Base-by-base conservation (phyloP, 768 basidiomycete genomes). In the Lentinula sp. region DNA sequence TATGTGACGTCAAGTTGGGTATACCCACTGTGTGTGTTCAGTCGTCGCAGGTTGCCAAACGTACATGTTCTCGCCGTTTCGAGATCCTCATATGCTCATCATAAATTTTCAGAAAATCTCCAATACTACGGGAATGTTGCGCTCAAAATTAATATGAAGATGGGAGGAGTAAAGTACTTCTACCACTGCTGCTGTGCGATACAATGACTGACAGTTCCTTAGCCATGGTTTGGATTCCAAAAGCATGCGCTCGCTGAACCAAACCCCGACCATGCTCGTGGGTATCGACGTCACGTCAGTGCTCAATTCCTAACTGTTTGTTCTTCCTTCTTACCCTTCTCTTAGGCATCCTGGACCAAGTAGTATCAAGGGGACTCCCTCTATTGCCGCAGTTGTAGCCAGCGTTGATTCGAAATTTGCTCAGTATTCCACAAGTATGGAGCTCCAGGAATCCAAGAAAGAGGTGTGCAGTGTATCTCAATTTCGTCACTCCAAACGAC, bases 311-410 rank as follows among this genome's bases (percentile, higher is more conserved):
- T 79, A 82, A 6, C 73, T 78, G 4, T 79, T 80, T 4, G 70
- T 64, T 8, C 79, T 78, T 59, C 55, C 69, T 18, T 49, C 20
- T 23, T 82, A 66, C 88, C 23, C 92, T 89, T 28, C 1, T 23
- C 13, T 12, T 28, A 56, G 55, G 1, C 91, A 93, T 72, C 90
- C 91, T 20, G 88, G 91, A 18, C 85, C 84, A 4, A 86, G 87
- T 1, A 90, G 87, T 61, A 79, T 84, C 63, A 81, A 79, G 20
- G 91, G 90, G 5, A 88, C 88, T 0, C 91, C 91, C 12, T 91
- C 89, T 0, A 87, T 94, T 62, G 90, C 90, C 0, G 92, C 90
- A 4, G 89, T 93, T n/a, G 91, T 93, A 5, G 92, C 86, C 1
- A 93, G 85, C 63, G 75, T 81, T 28, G 91, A 93, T 66, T 59